These are phyloP conservation scores for Penicillium sp. DNA, from an alignment of 2,329 filamentous ascomycete species.

Conservation along the genomic window DNA sequence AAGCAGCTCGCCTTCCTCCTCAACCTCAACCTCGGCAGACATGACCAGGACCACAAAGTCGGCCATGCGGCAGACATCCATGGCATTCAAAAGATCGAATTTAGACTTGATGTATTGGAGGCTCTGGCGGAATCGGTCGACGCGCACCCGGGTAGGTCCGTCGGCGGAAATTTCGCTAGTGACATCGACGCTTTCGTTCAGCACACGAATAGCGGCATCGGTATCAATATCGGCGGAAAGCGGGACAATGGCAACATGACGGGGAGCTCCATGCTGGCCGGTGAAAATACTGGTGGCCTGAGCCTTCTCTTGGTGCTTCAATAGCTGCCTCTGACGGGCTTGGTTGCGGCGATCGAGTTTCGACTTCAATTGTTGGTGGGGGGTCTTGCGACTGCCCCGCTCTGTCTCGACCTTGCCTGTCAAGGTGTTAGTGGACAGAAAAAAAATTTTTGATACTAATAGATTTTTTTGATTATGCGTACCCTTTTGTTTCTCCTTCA, in stretches of 20 bases:
- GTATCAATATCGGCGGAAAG: slow-evolving; percentile 74
- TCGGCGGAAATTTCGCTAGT: slow-evolving; percentile 65
- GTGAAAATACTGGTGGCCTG: slow-evolving; percentile 79
- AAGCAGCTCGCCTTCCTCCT: slow-evolving; percentile 80
- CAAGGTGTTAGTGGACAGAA: slow-evolving; percentile 18
- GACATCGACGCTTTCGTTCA: slow-evolving; percentile 82
- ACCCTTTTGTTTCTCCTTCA: slow-evolving; percentile 88
- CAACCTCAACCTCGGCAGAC: slow-evolving; percentile 75
- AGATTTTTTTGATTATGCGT: slow-evolving; percentile 10
- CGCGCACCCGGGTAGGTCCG: slow-evolving; percentile 64
- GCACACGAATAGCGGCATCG: slow-evolving; percentile 65
- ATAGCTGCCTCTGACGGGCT: slow-evolving; percentile 82
- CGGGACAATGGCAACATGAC: slow-evolving; percentile 85
- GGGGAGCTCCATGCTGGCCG: slow-evolving; percentile 83
- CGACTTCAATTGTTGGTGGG: slow-evolving; percentile 95
- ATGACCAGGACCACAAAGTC: slow-evolving; percentile 90
- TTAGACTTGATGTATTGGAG: slow-evolving; percentile 79
- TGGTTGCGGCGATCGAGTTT: slow-evolving; percentile 96
- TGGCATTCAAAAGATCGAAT: slow-evolving; percentile 72
- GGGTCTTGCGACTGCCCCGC: slow-evolving; percentile 77
- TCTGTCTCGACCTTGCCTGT: slow-evolving; percentile 78
- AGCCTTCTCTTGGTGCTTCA: slow-evolving; percentile 81
- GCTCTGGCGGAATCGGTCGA: slow-evolving; percentile 95
- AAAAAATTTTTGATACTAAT: background rate
- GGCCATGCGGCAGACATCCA: slow-evolving; percentile 85